A percentile compares a stretch with the other conserved stretches of the same genome.
These are phyloP conservation scores for Fusarium foetens DNA, from an alignment of 2,329 filamentous ascomycete species.

Conservation along the genomic window DNA sequence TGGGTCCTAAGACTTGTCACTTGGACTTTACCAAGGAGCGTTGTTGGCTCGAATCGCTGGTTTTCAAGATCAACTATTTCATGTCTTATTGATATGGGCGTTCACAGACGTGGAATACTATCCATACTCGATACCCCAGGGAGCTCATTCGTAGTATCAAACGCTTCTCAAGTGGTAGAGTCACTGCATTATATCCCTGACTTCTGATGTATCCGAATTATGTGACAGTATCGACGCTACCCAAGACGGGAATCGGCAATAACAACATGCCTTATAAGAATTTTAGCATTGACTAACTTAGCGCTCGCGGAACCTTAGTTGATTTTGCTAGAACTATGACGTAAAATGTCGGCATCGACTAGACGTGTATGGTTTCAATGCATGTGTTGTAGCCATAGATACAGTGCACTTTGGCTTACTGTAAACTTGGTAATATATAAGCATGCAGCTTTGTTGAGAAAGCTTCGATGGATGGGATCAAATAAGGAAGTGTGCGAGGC, in stretches of 20 bases:
- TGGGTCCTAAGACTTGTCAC: background rate
- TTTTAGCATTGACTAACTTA: constrained; percentile 1
- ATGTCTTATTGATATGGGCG: background rate
- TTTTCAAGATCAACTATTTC: background rate
- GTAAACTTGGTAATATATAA: background rate
- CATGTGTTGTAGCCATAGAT: background rate
- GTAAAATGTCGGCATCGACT: background rate
- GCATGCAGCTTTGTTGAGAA: background rate
- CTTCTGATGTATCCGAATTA: background rate
- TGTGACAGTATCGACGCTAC: background rate
- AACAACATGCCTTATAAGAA: background rate
- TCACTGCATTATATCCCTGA: background rate
- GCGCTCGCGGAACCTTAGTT: background rate
- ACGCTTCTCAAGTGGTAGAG: background rate
- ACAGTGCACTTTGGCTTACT: background rate
- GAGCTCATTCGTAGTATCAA: background rate
- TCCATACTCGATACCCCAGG: background rate
- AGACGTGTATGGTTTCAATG: background rate
- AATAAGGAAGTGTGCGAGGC: background rate
- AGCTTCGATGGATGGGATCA: background rate
- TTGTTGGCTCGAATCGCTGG: background rate
- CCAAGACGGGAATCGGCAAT: constrained; percentile 1
- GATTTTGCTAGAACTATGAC: background rate
- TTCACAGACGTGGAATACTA: no score
- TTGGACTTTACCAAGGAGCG: background rate